These are phyloP conservation scores for Usnea hakonensis DNA, from an alignment of 495 filamentous ascomycete species.

Conservation along the genomic window DNA sequence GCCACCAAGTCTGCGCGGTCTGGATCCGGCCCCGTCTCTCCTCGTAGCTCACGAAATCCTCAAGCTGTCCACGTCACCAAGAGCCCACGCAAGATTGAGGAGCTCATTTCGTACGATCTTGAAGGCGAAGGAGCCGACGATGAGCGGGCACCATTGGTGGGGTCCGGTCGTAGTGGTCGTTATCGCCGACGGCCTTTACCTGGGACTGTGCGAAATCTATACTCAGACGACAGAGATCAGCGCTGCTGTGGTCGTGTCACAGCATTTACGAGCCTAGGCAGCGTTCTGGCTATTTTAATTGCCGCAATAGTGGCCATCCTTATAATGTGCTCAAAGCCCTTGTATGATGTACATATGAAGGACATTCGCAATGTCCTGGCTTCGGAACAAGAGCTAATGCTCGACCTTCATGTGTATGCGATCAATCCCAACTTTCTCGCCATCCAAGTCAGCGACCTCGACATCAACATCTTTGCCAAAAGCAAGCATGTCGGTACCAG, in stretches of 20 bases:
- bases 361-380: slow-evolving; percentile 84
- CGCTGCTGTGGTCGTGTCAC: slow-evolving; percentile 65
- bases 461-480: slow-evolving; percentile 89
- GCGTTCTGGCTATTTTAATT: slow-evolving; percentile 68
- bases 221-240: slow-evolving; percentile 58
- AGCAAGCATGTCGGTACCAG: slow-evolving; percentile 76
- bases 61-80: slow-evolving; percentile 34
- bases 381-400: slow-evolving; percentile 89
- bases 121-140: slow-evolving; percentile 79
- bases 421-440: slow-evolving; percentile 87
- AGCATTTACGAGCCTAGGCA: slow-evolving; percentile 65
- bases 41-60: slow-evolving; percentile 35
- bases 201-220: slow-evolving; percentile 61
- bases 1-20: slow-evolving; percentile 32
- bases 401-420: slow-evolving; percentile 82
- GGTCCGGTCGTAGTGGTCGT: slow-evolving; percentile 53
- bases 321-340: slow-evolving; percentile 80
- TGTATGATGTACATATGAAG: slow-evolving; percentile 65
- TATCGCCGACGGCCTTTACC: slow-evolving; percentile 54
- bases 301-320: slow-evolving; percentile 79
- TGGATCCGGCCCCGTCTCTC: slow-evolving; percentile 47
- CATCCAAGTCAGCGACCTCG: slow-evolving; percentile 72
- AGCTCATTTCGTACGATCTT: slow-evolving; percentile 56
- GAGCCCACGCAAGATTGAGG: slow-evolving; percentile 45
- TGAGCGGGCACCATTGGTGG: slow-evolving; percentile 79